These are phyloP conservation scores for Lentinula detonsa DNA, from an alignment of 768 basidiomycete genomes.

Conservation along the genomic window DNA sequence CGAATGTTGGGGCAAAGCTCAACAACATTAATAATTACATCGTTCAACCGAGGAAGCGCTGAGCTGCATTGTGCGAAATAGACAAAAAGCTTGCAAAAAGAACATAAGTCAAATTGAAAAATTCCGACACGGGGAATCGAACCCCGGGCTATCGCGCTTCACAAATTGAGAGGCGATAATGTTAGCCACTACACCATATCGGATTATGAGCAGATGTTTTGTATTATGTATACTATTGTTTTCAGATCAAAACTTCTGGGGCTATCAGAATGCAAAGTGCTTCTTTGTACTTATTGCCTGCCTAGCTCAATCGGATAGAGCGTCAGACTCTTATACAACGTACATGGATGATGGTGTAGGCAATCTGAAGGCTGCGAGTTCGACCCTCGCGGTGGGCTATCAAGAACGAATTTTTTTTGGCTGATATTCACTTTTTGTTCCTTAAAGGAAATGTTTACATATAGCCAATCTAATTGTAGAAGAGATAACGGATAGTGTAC, in stretches of 20 bases:
- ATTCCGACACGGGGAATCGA: background rate
- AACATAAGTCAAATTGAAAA: background rate
- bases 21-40: too few relatives aligned
- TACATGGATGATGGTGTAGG: background rate
- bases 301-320: conserved; percentile 66
- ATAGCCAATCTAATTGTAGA: too few relatives aligned
- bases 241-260: too few relatives aligned
- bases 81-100: background rate
- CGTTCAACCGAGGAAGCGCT: too few relatives aligned
- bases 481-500: too few relatives aligned
- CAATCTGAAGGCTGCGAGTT: conserved; percentile 81
- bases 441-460: too few relatives aligned
- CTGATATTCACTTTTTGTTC: too few relatives aligned
- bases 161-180: background rate
- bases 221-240: too few relatives aligned
- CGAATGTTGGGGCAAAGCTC: too few relatives aligned
- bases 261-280: too few relatives aligned
- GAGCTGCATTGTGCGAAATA: too few relatives aligned
- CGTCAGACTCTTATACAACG: conserved; percentile 48
- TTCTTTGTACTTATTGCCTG: conserved; percentile 23
- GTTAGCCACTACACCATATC: background rate
- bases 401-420: too few relatives aligned
- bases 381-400: conserved; percentile 81
- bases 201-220: background rate
- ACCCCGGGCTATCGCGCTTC: background rate